These are phyloP conservation scores for Stagonosporopsis rhizophila DNA, from an alignment of 2,329 filamentous ascomycete genomes.

Conservation along the genomic window DNA sequence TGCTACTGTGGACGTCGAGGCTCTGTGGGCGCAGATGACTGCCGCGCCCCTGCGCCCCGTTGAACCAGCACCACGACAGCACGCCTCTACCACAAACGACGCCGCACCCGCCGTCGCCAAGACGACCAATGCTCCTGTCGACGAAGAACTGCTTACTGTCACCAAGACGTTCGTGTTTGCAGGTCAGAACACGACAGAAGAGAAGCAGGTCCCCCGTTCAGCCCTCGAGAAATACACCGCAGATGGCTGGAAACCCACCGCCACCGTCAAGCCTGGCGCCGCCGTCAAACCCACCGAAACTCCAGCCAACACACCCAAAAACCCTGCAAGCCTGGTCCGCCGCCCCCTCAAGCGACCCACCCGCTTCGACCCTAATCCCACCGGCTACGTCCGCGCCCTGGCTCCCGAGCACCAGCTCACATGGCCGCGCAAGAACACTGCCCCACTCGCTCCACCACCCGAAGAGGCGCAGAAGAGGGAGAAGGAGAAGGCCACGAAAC, in stretches of 20 bases:
- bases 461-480: slow-evolving; percentile 33
- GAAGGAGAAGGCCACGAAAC: slow-evolving; percentile 60
- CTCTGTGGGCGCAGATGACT: slow-evolving; percentile 73
- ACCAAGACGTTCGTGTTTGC: slow-evolving; percentile 78
- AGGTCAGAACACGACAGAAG: slow-evolving; percentile 73
- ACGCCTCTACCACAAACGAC: background rate
- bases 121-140: slow-evolving; percentile 26
- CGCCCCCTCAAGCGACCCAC: slow-evolving; percentile 53
- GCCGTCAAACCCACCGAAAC: background rate
- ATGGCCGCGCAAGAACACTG: slow-evolving; percentile 42
- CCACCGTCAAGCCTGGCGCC: slow-evolving; percentile 13
- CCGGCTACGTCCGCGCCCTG: slow-evolving; percentile 55
- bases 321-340: slow-evolving; percentile 8
- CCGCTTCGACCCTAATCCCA: slow-evolving; percentile 60
- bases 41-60: slow-evolving; percentile 51
- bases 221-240: slow-evolving; percentile 38
- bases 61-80: slow-evolving; percentile 19
- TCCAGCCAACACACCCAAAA: slow-evolving; percentile 1
- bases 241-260: slow-evolving; percentile 41
- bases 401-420: slow-evolving; percentile 53
- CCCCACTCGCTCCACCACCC: slow-evolving; percentile 21
- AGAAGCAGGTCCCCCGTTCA: slow-evolving; percentile 67
- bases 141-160: slow-evolving; percentile 62
- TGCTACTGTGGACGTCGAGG: slow-evolving; percentile 74
- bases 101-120: slow-evolving; percentile 19